Base-by-base conservation (phyloP, 306 rosid genomes). In the Cotoneaster glaucophyllus region DNA sequence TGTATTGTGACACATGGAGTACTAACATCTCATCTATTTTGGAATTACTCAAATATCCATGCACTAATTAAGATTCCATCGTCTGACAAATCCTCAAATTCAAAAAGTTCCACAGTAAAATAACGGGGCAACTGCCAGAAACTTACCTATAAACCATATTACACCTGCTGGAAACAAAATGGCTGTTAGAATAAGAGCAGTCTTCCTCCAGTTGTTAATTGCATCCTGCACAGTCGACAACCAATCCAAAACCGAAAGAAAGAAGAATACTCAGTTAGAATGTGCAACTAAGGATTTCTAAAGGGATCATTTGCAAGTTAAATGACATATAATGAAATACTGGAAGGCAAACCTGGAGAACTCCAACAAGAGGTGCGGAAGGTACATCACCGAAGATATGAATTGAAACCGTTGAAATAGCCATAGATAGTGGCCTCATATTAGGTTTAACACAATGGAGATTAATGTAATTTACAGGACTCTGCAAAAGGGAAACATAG, bases 301-400 rank as follows among this genome's bases (percentile, higher is more conserved):
- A 48, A 15, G 8, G 18, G 54, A 48, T 6, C 54, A 48, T 48
- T 48, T 48, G 54, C 54, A 15, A 48, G 54, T 48, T 48, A 48
- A n/a, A 56, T 25, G 22, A 22, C 62, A 56, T 10, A n/a, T n/a
- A n/a, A n/a, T 1, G 62, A 56, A 52, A 34, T 12, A 32, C 6
- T 69, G 25, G 53, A 78, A 67, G 63, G 67, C 84, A 79, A 57
- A 93, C 98, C 93, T 87, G 87, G 76, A 93, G 87, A 84, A 90
- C 74, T 82, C 97, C 98, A 80, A 91, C 91, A 69, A 93, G 93
- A 54, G 97, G 98, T 11, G 97, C 82, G 58, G 98, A 91, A 41
- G 97, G 98, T 24, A 93, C 96, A 77, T 93, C 97, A 63, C 97
- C 97, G 9, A 91, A 85, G 77, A 93, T n/a, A 83, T 93, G 98